Conservation (phyloP, 2,329 filamentous ascomycete species). For the Arthrobotrys conoides region DNA sequence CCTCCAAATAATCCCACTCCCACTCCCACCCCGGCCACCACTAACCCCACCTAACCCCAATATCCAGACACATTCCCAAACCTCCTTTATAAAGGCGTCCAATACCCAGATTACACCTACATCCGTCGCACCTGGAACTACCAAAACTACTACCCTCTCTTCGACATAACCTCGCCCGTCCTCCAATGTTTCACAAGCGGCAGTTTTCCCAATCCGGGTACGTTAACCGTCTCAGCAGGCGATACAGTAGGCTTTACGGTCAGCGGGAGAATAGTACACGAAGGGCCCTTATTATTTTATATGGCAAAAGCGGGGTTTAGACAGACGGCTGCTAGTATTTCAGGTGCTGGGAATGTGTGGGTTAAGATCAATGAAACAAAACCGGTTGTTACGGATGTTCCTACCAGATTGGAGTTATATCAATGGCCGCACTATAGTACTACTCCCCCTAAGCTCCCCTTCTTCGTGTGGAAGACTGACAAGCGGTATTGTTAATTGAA, state of each 20-base stretch:
- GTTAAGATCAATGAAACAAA: slow-evolving; percentile 66
- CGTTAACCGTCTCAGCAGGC: slow-evolving; percentile 66
- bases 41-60: not conserved
- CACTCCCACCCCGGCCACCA: not conserved
- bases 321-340: slow-evolving; percentile 64
- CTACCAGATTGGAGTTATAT: slow-evolving; percentile 12
- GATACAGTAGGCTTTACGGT: slow-evolving; percentile 58
- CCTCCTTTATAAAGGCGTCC: slow-evolving; percentile 68
- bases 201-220: slow-evolving; percentile 66
- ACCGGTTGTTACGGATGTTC: slow-evolving; percentile 21
- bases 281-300: slow-evolving; percentile 68
- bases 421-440: slow-evolving; percentile 46
- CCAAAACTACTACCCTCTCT: slow-evolving; percentile 67
- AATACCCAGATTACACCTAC: slow-evolving; percentile 69
- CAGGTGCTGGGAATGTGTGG: slow-evolving; percentile 66
- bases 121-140: slow-evolving; percentile 68
- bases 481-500: not conserved
- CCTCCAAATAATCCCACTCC: not conserved
- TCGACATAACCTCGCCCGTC: slow-evolving; percentile 67
- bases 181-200: slow-evolving; percentile 69
- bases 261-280: slow-evolving; percentile 66
- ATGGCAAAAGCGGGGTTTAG: slow-evolving; percentile 65
- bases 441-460: not conserved
- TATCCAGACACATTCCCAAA: slow-evolving; percentile 65
- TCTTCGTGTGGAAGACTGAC: not conserved